phyloP scores from a whole-genome alignment of 345 rosid genomes.

The Eucalyptus shirleyi region DNA sequence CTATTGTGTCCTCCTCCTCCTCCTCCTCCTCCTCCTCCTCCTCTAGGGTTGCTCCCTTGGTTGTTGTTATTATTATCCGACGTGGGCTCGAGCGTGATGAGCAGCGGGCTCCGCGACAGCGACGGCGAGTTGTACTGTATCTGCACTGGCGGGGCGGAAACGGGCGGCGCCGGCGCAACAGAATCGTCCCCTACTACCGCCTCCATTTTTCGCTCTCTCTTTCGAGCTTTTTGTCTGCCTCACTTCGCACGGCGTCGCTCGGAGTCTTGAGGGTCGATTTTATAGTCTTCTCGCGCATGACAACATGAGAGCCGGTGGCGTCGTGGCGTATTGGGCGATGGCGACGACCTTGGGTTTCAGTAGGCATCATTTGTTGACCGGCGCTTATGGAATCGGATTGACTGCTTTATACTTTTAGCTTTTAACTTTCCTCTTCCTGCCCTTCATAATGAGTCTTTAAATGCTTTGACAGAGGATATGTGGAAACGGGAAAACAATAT shows the following conservation, averaged over 20 bases:
- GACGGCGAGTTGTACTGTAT: background rate
- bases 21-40: background rate
- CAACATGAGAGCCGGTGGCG: background rate
- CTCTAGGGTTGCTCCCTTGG: background rate
- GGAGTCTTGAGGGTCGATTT: background rate
- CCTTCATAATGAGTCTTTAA: background rate
- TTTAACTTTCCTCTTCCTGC: background rate
- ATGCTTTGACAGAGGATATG: background rate
- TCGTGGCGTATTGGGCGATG: background rate
- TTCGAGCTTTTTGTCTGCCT: background rate
- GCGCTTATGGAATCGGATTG: background rate
- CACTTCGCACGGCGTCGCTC: background rate
- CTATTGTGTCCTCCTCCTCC: background rate
- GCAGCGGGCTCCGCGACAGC: background rate
- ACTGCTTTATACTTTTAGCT: background rate
- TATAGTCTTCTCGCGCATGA: background rate
- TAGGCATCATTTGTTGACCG: background rate
- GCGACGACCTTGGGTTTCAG: background rate
- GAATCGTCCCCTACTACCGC: background rate
- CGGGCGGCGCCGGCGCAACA: background rate
- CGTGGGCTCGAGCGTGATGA: background rate
- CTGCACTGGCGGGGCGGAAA: background rate
- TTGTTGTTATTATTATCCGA: background rate
- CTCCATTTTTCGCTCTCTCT: background rate
- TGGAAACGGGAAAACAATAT: background rate